Base-by-base conservation (phyloP, 345 rosid genomes). In the Dipteronia dyeriana region DNA sequence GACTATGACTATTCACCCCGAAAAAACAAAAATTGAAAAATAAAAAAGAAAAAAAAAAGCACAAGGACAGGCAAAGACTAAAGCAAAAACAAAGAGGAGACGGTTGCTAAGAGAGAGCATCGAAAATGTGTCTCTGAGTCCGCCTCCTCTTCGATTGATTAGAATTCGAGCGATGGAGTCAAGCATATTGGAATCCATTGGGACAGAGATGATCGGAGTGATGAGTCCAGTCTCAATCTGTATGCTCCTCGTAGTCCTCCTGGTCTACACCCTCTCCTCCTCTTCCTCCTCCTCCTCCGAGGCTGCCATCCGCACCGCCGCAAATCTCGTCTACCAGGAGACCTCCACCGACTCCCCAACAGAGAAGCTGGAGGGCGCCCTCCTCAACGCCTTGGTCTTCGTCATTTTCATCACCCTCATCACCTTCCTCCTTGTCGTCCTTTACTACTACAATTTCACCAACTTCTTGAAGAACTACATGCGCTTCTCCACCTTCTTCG, bases 191-290 rank as follows among this genome's bases (percentile, higher is more conserved):
- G 97, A 88, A 39, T 82, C 89, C 38, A 86, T 96, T 69, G 98
- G 98, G 45, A 78, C 84, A n/a, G 99, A 96, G 84, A 94, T 96
- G 63, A 89, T 94, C 85, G 98, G 97, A 54, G 97, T 92, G 6
- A 96, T 96, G 94, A 85, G 95, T 47, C 99, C 99, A 3, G 97
- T 96, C 77, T 96, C 99, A 54, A 82, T 96, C 76, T 96, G 98
- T 81, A 96, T 96, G 99, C 73, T 92, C 80, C 87, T 92, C 25
- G 99, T 96, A 5, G 99, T 96, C 78, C 92, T 96, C 79, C 87
- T 96, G 62, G 97, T 92, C 78, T 94, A 92, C 85, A 76, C 97
- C 67, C 95, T 96, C 71, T 92, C 97, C 56, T 79, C 94, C 9
- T 79, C 94, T 80, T 26, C 86, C 38, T 74, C 80, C 59, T 74